Base-by-base conservation (phyloP, 2,329 filamentous ascomycete species). In the Cytospora chrysosperma region DNA sequence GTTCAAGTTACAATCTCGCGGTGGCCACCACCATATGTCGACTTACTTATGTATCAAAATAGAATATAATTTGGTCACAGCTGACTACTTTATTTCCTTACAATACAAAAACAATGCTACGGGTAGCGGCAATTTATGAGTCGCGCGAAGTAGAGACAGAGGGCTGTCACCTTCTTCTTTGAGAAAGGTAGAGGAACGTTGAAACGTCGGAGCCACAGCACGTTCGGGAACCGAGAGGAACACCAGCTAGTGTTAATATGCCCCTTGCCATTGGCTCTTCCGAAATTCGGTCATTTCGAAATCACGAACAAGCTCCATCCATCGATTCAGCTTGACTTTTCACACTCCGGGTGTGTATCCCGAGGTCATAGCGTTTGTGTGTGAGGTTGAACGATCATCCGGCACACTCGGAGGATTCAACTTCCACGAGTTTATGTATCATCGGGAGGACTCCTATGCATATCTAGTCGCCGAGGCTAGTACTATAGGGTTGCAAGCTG, bases 91-190 rank as follows among this genome's bases (percentile, higher is more conserved):
- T 15, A 12, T 32, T 32, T 7, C 3, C 37, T 40, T 6, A 10
- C 3, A n/a, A n/a, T 1, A 40, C 12, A 19, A 19, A 7, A 19
- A 19, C 5, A 40, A 40, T 8, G 27, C 37, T 0, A 9, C 26
- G 26, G 12, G 34, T 40, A 27, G 37, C 32, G 12, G 17, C 50
- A 26, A 17, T 19, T 32, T 13, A 19, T 27, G 26, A 21, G 10
- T 17, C 34, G 37, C 51, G 50, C 55, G 1, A 40, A 6, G 12
- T 15, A n/a, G 37, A 40, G 37, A 40, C 37, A n/a, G 37, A 19
- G 37, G 37, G 8, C 24, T 49, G 34, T 27, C 58, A 61, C 58
- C 58, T 61, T 61, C 58, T 61, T 27, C 27, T 49, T 55, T 26
- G 19, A 55, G 58, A 50, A 27, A 55, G 17, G 4, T 40, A 49